These are phyloP conservation scores for Monosporascus sp. DNA, from an alignment of 2,329 filamentous ascomycete genomes.

Conservation along the genomic window DNA sequence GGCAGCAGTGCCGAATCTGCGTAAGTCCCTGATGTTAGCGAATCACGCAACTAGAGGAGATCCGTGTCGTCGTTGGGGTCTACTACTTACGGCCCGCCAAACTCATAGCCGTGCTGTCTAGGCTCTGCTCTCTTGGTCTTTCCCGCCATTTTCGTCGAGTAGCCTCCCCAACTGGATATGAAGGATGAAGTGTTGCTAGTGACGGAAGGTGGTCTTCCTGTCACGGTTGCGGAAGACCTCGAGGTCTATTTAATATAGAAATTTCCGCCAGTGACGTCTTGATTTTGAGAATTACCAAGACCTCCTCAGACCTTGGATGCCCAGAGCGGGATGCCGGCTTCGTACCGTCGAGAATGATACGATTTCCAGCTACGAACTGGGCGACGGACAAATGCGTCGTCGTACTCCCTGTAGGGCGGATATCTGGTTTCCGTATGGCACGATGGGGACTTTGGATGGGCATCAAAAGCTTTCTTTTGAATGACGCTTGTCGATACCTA, in stretches of 20 bases:
- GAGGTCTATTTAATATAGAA: background rate
- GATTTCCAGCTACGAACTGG: constrained; percentile 6
- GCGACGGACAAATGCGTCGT: no score
- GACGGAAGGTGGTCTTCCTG: no score
- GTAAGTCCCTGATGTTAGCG: constrained; percentile 3
- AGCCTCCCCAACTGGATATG: no score
- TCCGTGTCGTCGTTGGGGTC: background rate
- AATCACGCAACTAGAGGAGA: background rate
- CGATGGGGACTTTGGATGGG: no score
- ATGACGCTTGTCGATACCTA: background rate
- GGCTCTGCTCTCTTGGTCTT: constrained; percentile 11
- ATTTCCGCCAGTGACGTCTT: constrained; percentile 1
- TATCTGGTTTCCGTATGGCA: no score
- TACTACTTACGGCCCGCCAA: constrained; percentile 23
- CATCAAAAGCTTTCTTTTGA: no score
- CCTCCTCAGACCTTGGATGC: background rate
- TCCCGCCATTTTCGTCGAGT: constrained; percentile 32
- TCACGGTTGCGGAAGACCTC: background rate
- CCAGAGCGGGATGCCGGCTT: constrained; percentile 11
- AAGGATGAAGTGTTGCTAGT: no score
- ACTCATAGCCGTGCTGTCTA: constrained; percentile 32
- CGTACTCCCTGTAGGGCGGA: no score
- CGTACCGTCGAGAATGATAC: constrained; percentile 19
- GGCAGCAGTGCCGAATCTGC: constrained; percentile 66
- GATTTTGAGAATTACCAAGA: background rate